Base-by-base conservation (phyloP, 2,329 filamentous ascomycete species). In the Ceratocystis ficicola region DNA sequence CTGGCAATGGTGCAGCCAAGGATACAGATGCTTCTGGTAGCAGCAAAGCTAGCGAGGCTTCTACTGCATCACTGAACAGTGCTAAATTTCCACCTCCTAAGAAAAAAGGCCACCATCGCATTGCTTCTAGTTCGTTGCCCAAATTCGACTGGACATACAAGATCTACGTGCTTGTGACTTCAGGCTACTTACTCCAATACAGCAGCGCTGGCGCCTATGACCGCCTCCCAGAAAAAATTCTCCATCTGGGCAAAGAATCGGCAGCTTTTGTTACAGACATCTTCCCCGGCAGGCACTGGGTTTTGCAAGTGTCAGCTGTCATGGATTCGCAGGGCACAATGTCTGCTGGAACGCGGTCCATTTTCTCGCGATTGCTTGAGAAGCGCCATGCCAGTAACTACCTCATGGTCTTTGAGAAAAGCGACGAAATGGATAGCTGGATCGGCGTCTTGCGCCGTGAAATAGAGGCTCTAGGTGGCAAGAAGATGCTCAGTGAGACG, bases 251-350 rank as follows among this genome's bases (percentile, higher is more conserved):
- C n/a, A 85, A 84, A 69, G 82, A 88, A 61, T 92, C 89, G 2
- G 88, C 87, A 10, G 89, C 88, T 4, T 93, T 90, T 73, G 89
- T 86, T 1, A 90, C 85, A 70, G 89, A 94, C 72, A 79, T 88
- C 15, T 90, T 93, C 65, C 87, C 88, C 2, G 89, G 89, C 5
- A 84, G 84, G 68, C 88, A 91, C 71, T 92, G 88, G 84, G 89
- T 93, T 5, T 74, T 93, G 15, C 88, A 90, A 70, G 83, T 93
- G 25, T 86, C 85, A 2, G 86, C 89, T 44, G 77, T 79, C 7
- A 83, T 85, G 66, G 84, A 86, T 62, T 75, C 81, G 1, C 82
- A 87, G 44, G 83, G 83, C 32, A 67, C 44, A 15, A 62, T 48
- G 30, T 64, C 65, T 6, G 28, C 28, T 8, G 81, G 83, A 46